These are phyloP conservation scores for Monilinia fructicola DNA, from an alignment of 2,329 filamentous ascomycete species.

Conservation along the genomic window DNA sequence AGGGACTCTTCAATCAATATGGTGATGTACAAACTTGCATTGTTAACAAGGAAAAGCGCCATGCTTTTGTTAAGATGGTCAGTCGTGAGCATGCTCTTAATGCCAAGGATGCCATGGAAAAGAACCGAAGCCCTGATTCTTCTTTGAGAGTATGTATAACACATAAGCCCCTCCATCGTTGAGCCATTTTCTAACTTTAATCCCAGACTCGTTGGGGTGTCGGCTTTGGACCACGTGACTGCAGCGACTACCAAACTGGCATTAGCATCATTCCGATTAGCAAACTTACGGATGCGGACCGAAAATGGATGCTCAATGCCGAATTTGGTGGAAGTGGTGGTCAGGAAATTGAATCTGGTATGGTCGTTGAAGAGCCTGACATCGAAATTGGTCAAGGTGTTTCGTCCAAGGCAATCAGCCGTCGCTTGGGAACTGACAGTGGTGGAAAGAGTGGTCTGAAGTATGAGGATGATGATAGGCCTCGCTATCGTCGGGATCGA, in stretches of 20 bases:
- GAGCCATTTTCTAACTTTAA: slow-evolving; percentile 16
- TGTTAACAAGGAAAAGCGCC: slow-evolving; percentile 95
- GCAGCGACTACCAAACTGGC: slow-evolving; percentile 90
- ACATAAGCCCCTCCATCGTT: background rate
- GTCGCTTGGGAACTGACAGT: slow-evolving; percentile 68
- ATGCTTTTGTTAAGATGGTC: slow-evolving; percentile 99
- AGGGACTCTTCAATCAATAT: slow-evolving; percentile 75
- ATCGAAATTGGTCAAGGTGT: slow-evolving; percentile 98
- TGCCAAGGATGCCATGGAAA: slow-evolving; percentile 87
- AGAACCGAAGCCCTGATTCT: slow-evolving; percentile 67
- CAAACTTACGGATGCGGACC: slow-evolving; percentile 90
- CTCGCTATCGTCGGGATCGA: slow-evolving; percentile 31
- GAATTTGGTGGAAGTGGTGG: slow-evolving; percentile 93
- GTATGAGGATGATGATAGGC: slow-evolving; percentile 43
- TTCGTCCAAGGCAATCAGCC: slow-evolving; percentile 81
- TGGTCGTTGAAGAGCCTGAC: slow-evolving; percentile 95
- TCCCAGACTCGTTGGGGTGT: slow-evolving; percentile 90
- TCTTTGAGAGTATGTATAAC: slow-evolving; percentile 35
- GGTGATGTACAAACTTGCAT: slow-evolving; percentile 96
- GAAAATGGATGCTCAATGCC: slow-evolving; percentile 94
- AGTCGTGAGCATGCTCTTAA: slow-evolving; percentile 78
- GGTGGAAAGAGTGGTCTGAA: slow-evolving; percentile 64
- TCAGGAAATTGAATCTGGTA: slow-evolving; percentile 71
- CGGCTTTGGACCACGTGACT: slow-evolving; percentile 93
- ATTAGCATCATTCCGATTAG: slow-evolving; percentile 91